Percentiles rank a stretch among this genome's conserved stretches.
Evolutionary conservation across 495 filamentous ascomycete species (phyloP).

Genomic region (Penicillium ochrochloron): DNA sequence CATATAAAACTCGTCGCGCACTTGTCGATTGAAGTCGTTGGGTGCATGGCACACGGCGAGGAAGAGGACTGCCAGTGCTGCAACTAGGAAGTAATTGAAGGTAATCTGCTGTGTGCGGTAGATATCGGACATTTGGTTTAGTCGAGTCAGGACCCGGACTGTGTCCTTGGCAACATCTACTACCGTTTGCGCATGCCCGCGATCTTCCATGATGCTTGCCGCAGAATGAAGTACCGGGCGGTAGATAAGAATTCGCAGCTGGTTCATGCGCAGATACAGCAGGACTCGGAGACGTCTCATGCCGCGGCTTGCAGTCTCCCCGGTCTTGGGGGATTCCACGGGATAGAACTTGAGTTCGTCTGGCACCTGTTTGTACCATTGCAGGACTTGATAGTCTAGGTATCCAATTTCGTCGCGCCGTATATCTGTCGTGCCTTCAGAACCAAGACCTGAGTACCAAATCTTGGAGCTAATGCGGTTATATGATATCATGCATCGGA

Average conservation of each 20-base stretch:
- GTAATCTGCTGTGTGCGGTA: constrained; percentile 80
- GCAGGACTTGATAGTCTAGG: constrained; percentile 74
- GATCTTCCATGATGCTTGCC: constrained; percentile 74
- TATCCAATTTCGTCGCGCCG: constrained; percentile 70
- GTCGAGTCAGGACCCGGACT: constrained; percentile 70
- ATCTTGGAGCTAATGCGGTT: constrained; percentile 77
- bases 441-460: constrained; percentile 65
- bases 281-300: constrained; percentile 57
- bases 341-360: constrained; percentile 64
- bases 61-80: constrained; percentile 79
- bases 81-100: constrained; percentile 87
- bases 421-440: constrained; percentile 55
- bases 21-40: constrained; percentile 70
- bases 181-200: constrained; percentile 67
- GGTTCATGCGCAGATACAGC: constrained; percentile 73
- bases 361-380: constrained; percentile 74
- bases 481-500: constrained; percentile 79
- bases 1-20: constrained; percentile 86
- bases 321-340: constrained; percentile 48
- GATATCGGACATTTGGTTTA: constrained; percentile 80
- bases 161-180: constrained; percentile 82
- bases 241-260: constrained; percentile 82
- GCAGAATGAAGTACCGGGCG: constrained; percentile 79
- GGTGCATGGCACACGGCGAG: constrained; percentile 84
- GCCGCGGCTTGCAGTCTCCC: constrained; percentile 49